These are phyloP conservation scores for Trametes gibbosa DNA, from an alignment of 768 basidiomycete species.

Conservation along the genomic window DNA sequence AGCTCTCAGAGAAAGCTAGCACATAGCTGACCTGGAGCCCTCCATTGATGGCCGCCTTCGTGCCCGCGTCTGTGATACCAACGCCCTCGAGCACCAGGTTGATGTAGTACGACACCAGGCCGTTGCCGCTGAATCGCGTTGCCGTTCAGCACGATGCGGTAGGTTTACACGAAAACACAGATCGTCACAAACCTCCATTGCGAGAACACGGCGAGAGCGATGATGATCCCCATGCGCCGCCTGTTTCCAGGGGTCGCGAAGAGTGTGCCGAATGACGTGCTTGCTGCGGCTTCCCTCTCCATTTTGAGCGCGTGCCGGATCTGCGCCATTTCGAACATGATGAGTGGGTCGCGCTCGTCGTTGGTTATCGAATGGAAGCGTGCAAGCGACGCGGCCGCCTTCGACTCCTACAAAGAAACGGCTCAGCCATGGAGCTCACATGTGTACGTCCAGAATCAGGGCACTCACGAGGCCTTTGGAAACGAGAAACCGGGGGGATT, in stretches of 20 bases:
- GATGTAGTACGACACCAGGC: slow-evolving; percentile 73
- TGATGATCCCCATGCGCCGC: slow-evolving; percentile 49
- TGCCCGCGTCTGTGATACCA: slow-evolving; percentile 51
- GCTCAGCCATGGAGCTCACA: no score
- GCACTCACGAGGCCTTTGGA: slow-evolving; percentile 50
- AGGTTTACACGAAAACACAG: not conserved
- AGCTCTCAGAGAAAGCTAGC: not conserved
- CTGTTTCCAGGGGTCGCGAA: slow-evolving; percentile 48
- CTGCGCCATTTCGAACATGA: slow-evolving; percentile 53
- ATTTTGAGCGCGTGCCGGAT: slow-evolving; percentile 65
- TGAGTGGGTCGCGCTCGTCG: slow-evolving; percentile 57
- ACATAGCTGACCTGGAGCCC: slow-evolving; percentile 45
- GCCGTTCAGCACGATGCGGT: not conserved
- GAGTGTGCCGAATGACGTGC: slow-evolving; percentile 45
- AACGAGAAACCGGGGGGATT: slow-evolving; percentile 65
- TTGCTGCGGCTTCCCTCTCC: slow-evolving; percentile 53
- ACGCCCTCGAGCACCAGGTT: slow-evolving; percentile 64
- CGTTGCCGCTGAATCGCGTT: slow-evolving; percentile 49
- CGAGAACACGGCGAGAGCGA: slow-evolving; percentile 54
- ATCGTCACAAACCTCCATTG: slow-evolving; percentile 37
- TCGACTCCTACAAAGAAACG: slow-evolving; percentile 41
- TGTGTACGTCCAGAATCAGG: no score
- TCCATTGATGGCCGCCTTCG: slow-evolving; percentile 62
- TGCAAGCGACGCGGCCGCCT: slow-evolving; percentile 61
- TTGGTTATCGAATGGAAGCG: slow-evolving; percentile 68